Evolutionary conservation across 225 moss, liverwort and hornwort genomes (phyloP), one percentile per base, ranked within the genome.

Genomic region (Marchantia paleacea): DNA sequence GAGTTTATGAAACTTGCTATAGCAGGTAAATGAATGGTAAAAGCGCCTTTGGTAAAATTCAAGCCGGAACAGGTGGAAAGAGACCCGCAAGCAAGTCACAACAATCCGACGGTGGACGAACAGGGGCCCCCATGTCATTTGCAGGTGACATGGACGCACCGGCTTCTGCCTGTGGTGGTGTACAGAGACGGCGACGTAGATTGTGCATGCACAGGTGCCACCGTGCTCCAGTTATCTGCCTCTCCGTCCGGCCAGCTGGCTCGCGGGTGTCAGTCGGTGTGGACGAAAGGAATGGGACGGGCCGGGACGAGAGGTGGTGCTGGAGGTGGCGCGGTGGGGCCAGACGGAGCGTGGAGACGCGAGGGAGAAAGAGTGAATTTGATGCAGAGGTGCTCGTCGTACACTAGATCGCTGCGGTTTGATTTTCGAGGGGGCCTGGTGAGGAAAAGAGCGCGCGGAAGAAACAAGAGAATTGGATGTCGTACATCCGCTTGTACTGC

Each of bases 381-480:
- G 18, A 58, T 16, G 58, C 58, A 58, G 12, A 58, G 58, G 18
- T 58, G 20, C 14, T 58, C 58, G 58, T 58, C 18, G 39, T 39
- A 2, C 39, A 39, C 39, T 2, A 15, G 58, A 58, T 58, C 7
- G 18, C 58, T 15, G 58, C 20, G 58, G 58, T 14, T 58, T 58
- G 58, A 58, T 20, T 15, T 16, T 58, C 58, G 58, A 58, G 58
- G 4, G 16, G 3, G 6, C 20, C 15, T 20, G 58, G 39, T 19
- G 31, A 69, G 30, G 69, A 31, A 30, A 39, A 30, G 69, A 3
- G 30, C 26, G 69, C 0, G 12, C 16, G 14, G 31, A 3, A 18
- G 69, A 39, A 39, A 20, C 69, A 69, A 65, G 30, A 47, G 29
- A 69, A 69, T 47, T 69, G 69, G 69, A 69, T 69, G 69, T 30